Evolutionary conservation across 805 yeast genomes (phyloP).

Genomic region (Helenozyma rhizophorensis): DNA sequence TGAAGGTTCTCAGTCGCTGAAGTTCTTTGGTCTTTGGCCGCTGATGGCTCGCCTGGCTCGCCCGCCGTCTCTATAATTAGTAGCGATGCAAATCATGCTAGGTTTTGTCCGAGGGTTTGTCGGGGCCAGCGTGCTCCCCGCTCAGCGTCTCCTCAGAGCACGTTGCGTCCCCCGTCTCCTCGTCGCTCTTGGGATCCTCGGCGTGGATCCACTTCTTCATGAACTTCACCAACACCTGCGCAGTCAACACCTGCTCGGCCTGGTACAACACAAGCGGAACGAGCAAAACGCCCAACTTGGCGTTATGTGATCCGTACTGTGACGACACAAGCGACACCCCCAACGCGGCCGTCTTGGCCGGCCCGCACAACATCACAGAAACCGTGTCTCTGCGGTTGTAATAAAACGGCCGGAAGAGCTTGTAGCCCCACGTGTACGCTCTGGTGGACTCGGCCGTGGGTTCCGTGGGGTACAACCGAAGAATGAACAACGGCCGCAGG

Average conservation of each 20-base stretch:
- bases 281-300: constrained; percentile 62
- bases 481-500: constrained; percentile 58
- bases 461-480: constrained; percentile 35
- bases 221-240: constrained; percentile 62
- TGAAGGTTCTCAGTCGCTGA: too few species aligned
- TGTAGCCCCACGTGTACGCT: constrained; percentile 43
- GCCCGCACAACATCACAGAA: constrained; percentile 80
- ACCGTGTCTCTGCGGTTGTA: constrained; percentile 70
- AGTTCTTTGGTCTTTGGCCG: too few species aligned
- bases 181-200: constrained; percentile 20
- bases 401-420: constrained; percentile 58
- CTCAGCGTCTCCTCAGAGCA: too few species aligned
- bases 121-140: too few species aligned
- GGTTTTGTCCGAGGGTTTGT: too few species aligned
- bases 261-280: constrained; percentile 85
- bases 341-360: constrained; percentile 89
- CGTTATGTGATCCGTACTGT: constrained; percentile 64
- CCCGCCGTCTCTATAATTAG: too few species aligned
- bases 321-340: constrained; percentile 83
- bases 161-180: constrained; percentile 9
- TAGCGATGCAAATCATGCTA: too few species aligned
- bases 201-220: constrained; percentile 67
- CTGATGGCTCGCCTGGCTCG: too few species aligned
- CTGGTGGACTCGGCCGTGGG: constrained; percentile 47
- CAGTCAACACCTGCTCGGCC: constrained; percentile 80